A percentile compares a stretch with the other conserved stretches of the same genome.
phyloP scores from a whole-genome alignment of 2,329 filamentous ascomycete genomes.

The Cadophora sp. region DNA sequence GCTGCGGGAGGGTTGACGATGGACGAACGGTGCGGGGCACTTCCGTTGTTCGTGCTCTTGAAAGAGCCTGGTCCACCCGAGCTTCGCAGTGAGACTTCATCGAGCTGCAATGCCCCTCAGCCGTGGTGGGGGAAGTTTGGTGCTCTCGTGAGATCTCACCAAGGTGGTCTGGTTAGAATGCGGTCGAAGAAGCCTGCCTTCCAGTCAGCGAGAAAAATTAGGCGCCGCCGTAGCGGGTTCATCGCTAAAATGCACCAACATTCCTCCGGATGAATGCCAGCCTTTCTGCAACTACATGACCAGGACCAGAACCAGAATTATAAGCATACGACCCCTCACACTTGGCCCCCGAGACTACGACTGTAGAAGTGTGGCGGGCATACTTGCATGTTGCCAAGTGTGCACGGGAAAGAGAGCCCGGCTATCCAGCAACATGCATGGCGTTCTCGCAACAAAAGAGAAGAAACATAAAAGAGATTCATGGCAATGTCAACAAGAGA shows the following conservation, averaged over 20 bases:
- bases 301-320: neutral
- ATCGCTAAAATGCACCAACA: neutral
- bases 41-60: neutral
- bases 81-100: neutral
- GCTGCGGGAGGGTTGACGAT: neutral
- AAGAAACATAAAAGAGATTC: neutral
- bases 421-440: too few relatives aligned
- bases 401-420: too few relatives aligned
- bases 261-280: neutral
- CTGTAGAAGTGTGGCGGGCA: too few relatives aligned
- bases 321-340: neutral
- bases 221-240: neutral
- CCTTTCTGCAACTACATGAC: neutral
- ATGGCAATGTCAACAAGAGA: neutral
- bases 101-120: too few relatives aligned
- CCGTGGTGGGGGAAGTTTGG: neutral
- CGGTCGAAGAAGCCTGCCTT: neutral
- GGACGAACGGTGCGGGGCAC: neutral
- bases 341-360: neutral
- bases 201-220: neutral
- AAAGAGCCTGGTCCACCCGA: neutral
- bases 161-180: neutral
- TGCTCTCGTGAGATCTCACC: conserved; percentile 9
- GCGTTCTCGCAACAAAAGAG: neutral
- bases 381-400: too few relatives aligned